Percentiles rank a stretch among this genome's conserved stretches.
Conservation (phyloP, 352 stramenopile genomes). For the Globisporangium acanthophoron region DNA sequence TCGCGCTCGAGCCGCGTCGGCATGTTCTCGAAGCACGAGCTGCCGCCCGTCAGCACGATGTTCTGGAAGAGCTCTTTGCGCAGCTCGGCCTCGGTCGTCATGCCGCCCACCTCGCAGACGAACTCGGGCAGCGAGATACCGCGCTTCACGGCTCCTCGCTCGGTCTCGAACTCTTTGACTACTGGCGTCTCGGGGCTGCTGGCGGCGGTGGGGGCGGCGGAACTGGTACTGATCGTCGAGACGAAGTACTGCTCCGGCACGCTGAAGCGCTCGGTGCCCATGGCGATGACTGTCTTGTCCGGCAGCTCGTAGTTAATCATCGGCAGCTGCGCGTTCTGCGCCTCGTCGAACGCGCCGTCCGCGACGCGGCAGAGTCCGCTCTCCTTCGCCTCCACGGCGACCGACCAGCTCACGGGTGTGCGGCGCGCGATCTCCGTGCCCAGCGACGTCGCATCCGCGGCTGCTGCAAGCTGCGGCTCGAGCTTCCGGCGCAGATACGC, state of each 20-base stretch:
- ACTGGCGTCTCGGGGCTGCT: not conserved
- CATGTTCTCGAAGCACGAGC: conserved; percentile 82
- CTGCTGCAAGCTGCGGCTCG: conserved; percentile 24
- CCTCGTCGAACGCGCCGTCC: conserved; percentile 65
- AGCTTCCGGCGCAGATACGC: conserved; percentile 56
- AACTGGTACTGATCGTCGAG: conserved; percentile 10
- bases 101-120: conserved; percentile 52
- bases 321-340: conserved; percentile 62
- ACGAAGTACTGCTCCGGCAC: conserved; percentile 88
- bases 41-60: conserved; percentile 69
- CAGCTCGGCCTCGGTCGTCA: conserved; percentile 67
- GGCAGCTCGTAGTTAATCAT: conserved; percentile 79
- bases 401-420: conserved; percentile 33
- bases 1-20: conserved; percentile 67
- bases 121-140: conserved; percentile 58
- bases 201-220: not conserved
- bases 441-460: conserved; percentile 10
- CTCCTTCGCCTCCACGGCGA: conserved; percentile 68
- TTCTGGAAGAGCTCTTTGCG: conserved; percentile 82
- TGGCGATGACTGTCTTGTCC: conserved; percentile 73
- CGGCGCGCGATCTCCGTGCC: conserved; percentile 20
- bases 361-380: conserved; percentile 66
- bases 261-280: conserved; percentile 86
- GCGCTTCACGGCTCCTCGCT: conserved; percentile 7
- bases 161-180: conserved; percentile 6